Percentiles rank a stretch among this genome's conserved stretches.
phyloP scores from a whole-genome alignment of 805 yeast genomes.

The Ogataea thermomethanolica region DNA sequence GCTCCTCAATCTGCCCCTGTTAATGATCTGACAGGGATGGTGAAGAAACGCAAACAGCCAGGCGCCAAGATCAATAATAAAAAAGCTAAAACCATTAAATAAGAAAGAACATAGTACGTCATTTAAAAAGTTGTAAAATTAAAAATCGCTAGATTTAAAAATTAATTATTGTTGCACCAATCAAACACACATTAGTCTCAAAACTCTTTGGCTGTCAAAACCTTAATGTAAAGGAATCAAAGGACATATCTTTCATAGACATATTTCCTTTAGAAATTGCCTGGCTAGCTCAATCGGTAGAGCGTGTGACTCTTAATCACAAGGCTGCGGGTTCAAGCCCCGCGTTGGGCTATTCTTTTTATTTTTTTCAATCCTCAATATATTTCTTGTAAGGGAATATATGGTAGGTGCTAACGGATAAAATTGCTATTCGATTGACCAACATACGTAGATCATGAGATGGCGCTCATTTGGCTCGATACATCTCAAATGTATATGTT shows the following conservation, averaged over 20 bases:
- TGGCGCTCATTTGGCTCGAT: no score
- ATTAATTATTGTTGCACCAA: not conserved
- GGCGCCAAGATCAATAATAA: slow-evolving; percentile 17
- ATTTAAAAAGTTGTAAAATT: not conserved
- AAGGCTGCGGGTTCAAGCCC: slow-evolving; percentile 27
- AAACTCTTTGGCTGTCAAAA: not conserved
- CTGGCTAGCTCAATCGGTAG: slow-evolving; percentile 28
- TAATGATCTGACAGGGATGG: slow-evolving; percentile 61
- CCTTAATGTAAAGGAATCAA: not conserved
- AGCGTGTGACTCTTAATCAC: slow-evolving; percentile 28
- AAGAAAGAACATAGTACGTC: not conserved
- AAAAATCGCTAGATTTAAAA: not conserved
- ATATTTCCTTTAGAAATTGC: slow-evolving; percentile 7
- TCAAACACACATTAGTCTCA: no score
- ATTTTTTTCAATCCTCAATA: no score
- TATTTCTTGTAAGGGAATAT: no score
- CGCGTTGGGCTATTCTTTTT: slow-evolving; percentile 22
- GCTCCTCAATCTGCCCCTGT: slow-evolving; percentile 34
- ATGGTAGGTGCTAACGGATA: no score
- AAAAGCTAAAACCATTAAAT: slow-evolving; percentile 13
- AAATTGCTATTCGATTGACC: no score
- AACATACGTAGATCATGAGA: no score
- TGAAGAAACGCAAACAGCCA: slow-evolving; percentile 44
- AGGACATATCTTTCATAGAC: not conserved
- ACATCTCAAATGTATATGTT: no score